A percentile compares a stretch with the other conserved stretches of the same genome.
phyloP scores from a whole-genome alignment of 176 grass and related monocot genomes.

The Microstegium vimineum region DNA sequence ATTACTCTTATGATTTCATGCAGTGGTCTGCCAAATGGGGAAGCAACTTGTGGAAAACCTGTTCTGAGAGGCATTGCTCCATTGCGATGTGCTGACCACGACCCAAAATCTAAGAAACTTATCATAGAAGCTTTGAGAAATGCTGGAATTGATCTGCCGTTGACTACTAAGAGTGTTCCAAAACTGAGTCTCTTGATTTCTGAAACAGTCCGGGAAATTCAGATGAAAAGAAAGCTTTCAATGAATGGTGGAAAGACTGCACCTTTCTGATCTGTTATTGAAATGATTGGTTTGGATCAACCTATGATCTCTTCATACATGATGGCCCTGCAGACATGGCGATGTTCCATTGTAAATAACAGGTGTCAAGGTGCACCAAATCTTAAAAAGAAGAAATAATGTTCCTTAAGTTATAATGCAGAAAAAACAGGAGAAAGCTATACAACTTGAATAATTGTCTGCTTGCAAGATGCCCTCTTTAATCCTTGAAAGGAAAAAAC shows the following conservation, averaged over 20 bases:
- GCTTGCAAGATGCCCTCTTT: not conserved
- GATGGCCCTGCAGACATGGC: not conserved
- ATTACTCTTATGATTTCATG: conserved; percentile 17
- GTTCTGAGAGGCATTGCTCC: conserved; percentile 29
- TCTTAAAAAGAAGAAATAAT: not conserved
- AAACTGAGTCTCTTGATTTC: conserved; percentile 37
- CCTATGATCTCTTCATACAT: conserved; percentile 15
- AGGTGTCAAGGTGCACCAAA: conserved; percentile 4
- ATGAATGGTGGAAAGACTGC: not conserved
- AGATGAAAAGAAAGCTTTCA: conserved; percentile 35
- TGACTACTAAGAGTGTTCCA: conserved; percentile 27
- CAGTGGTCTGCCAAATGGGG: not conserved
- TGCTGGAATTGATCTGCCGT: conserved; percentile 24
- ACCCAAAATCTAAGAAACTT: conserved; percentile 26
- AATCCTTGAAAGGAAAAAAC: conserved; percentile 7
- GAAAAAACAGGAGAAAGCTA: not conserved
- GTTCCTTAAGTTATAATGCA: not conserved
- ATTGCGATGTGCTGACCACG: conserved; percentile 25
- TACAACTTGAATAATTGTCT: not conserved
- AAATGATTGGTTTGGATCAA: conserved; percentile 25
- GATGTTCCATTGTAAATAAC: conserved; percentile 23
- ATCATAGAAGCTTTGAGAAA: conserved; percentile 28
- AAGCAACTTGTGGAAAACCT: conserved; percentile 32
- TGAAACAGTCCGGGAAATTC: conserved; percentile 37
- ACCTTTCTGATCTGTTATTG: not conserved